phyloP scores from a whole-genome alignment of 805 yeast genomes.

The Metschnikowia borealis region DNA sequence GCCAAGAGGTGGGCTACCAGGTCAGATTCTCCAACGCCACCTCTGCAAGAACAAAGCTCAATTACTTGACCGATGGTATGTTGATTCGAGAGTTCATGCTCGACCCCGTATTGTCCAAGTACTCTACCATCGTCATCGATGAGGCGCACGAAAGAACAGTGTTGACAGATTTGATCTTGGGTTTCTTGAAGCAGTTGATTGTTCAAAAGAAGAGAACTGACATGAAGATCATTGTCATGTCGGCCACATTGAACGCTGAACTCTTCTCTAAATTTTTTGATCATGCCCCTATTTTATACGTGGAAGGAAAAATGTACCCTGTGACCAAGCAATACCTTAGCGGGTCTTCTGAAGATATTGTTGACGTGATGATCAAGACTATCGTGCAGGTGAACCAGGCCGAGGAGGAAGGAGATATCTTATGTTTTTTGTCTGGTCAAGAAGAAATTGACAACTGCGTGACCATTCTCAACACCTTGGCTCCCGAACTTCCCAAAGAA shows the following conservation, averaged over 20 bases:
- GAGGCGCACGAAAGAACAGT: constrained; percentile 98
- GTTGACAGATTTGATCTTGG: constrained; percentile 83
- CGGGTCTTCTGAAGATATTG: constrained; percentile 72
- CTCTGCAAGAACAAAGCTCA: constrained; percentile 57
- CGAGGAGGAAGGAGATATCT: constrained; percentile 85
- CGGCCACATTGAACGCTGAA: constrained; percentile 94
- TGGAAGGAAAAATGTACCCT: constrained; percentile 86
- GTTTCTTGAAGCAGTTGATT: constrained; percentile 72
- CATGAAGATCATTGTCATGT: constrained; percentile 80
- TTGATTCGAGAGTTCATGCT: constrained; percentile 84
- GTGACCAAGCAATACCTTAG: constrained; percentile 69
- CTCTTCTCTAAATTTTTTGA: constrained; percentile 74
- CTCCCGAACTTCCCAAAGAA: constrained; percentile 64
- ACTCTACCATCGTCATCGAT: constrained; percentile 78
- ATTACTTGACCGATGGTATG: constrained; percentile 97
- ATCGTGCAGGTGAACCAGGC: constrained; percentile 74
- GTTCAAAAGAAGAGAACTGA: constrained; percentile 46
- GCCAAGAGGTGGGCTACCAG: constrained; percentile 84
- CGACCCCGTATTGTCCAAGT: constrained; percentile 57
- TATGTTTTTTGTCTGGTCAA: constrained; percentile 93
- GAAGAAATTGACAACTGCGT: constrained; percentile 92
- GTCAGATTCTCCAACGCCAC: constrained; percentile 83
- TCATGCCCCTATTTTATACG: constrained; percentile 75
- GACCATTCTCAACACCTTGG: constrained; percentile 51
- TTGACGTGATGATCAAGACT: constrained; percentile 71